phyloP scores from a whole-genome alignment of 2,329 filamentous ascomycete species.

The Verticillium isaacii region DNA sequence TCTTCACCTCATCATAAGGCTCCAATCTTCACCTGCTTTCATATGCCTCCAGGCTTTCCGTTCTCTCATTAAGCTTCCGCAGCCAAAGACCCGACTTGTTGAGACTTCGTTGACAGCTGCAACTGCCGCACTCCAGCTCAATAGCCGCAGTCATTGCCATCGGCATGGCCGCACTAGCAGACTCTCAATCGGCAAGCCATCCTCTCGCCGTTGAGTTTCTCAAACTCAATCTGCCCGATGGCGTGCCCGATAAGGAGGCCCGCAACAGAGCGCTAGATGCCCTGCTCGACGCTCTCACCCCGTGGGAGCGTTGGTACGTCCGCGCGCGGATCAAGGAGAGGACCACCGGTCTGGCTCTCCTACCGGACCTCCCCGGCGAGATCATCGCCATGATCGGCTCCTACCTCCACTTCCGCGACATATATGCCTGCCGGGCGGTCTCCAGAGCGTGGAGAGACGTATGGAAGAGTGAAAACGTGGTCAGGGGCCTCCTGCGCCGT shows the following conservation, averaged over 20 bases:
- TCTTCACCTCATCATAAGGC: too few relatives aligned
- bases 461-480: constrained; percentile 1
- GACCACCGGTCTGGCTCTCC: neutral
- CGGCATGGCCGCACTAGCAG: neutral
- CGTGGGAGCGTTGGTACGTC: constrained; percentile 3
- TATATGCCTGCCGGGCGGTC: neutral
- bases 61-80: too few relatives aligned
- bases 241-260: neutral
- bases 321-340: neutral
- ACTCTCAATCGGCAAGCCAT: neutral
- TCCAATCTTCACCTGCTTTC: too few relatives aligned
- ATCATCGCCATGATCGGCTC: neutral
- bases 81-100: too few relatives aligned
- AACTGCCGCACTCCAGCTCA: too few relatives aligned
- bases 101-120: too few relatives aligned
- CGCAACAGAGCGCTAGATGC: neutral
- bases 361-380: neutral
- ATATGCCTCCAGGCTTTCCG: too few relatives aligned
- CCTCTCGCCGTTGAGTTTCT: neutral
- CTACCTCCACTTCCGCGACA: neutral
- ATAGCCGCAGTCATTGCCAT: too few relatives aligned
- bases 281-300: neutral
- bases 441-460: neutral
- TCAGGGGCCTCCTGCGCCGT: neutral
- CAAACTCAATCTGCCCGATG: neutral